Conservation (phyloP, 805 yeast genomes). For the Spathaspora gorwiae region DNA sequence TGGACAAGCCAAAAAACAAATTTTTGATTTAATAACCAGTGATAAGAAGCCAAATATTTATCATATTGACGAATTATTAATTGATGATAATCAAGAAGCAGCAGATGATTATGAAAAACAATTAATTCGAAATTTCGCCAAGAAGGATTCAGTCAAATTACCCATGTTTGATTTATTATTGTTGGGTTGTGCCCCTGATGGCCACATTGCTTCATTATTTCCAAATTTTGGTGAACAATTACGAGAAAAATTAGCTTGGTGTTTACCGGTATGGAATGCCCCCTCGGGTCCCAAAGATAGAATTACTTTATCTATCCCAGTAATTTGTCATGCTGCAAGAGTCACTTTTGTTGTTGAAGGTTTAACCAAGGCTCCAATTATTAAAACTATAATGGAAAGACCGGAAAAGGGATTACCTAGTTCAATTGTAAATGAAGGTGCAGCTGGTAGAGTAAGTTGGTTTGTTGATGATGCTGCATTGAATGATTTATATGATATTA, state of each 20-base stretch:
- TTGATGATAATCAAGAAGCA: constrained; percentile 76
- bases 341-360: constrained; percentile 97
- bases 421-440: constrained; percentile 87
- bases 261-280: constrained; percentile 85
- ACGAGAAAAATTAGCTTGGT: constrained; percentile 92
- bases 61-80: constrained; percentile 74
- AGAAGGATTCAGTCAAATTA: constrained; percentile 89
- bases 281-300: constrained; percentile 83
- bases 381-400: constrained; percentile 89
- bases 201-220: constrained; percentile 94
- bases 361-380: constrained; percentile 86
- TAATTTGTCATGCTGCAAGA: constrained; percentile 86
- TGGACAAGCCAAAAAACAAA: constrained; percentile 79
- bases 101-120: constrained; percentile 91
- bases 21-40: constrained; percentile 65
- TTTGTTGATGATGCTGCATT: constrained; percentile 94
- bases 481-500: constrained; percentile 65
- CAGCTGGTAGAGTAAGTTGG: constrained; percentile 97
- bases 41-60: constrained; percentile 63
- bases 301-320: constrained; percentile 89
- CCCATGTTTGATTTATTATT: constrained; percentile 91
- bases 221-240: constrained; percentile 82
- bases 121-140: constrained; percentile 86
- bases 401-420: constrained; percentile 96
- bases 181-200: constrained; percentile 98